A percentile compares a stretch with the other conserved stretches of the same genome.
Conservation (phyloP, 106 monocot genomes). For the Dendrobium catenatum region DNA sequence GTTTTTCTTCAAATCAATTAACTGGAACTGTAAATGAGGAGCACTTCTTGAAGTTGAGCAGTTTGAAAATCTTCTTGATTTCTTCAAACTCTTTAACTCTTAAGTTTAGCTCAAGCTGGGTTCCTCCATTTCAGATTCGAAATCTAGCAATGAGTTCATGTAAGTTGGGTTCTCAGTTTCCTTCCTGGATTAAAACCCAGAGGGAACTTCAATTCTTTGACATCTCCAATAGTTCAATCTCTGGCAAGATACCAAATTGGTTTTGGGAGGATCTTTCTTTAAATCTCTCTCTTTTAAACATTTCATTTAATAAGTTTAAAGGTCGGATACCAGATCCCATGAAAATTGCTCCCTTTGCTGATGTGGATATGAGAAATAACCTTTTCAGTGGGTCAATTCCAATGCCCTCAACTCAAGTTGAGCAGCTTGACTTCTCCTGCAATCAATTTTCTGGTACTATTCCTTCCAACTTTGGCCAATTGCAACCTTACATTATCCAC, state of each 20-base stretch:
- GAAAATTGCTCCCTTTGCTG: background rate
- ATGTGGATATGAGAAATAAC: background rate
- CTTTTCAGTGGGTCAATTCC: conserved; percentile 4
- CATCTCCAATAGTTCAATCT: conserved; percentile 25
- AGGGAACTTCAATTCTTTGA: conserved; percentile 5
- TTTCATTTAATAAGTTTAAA: conserved; percentile 27
- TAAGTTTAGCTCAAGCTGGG: conserved; percentile 9
- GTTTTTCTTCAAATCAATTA: background rate
- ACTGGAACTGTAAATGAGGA: conserved; percentile 14
- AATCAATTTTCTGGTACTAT: conserved; percentile 1
- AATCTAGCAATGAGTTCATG: background rate
- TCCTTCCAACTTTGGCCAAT: conserved; percentile 1
- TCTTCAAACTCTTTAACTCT: conserved; percentile 12
- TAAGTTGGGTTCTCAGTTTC: background rate
- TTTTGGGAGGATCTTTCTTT: background rate
- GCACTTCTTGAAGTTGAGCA: conserved; percentile 6
- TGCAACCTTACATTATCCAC: conserved; percentile 18
- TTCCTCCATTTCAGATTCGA: conserved; percentile 21
- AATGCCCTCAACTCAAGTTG: conserved; percentile 2
- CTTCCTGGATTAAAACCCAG: background rate
- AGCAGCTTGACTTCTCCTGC: background rate
- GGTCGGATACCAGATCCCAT: conserved; percentile 19
- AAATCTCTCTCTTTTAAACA: background rate
- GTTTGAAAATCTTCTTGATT: background rate
- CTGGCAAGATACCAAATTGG: conserved; percentile 13